Conservation (phyloP, 2,329 filamentous ascomycete genomes). For the Ophiostoma montium region DNA sequence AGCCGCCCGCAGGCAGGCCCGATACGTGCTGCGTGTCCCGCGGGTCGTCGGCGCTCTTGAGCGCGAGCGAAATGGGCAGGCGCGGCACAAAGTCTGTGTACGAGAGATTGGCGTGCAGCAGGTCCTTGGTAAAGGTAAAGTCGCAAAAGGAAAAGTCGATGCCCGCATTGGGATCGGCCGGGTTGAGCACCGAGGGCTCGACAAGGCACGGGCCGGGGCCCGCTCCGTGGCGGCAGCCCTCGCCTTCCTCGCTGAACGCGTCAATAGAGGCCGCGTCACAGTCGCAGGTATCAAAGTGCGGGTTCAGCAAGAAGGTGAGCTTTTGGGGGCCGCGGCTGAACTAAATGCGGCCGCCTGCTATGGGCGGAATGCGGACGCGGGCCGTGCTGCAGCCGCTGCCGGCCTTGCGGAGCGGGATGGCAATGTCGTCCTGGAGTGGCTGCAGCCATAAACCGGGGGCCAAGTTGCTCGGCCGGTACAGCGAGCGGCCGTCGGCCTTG, state of each 20-base stretch:
- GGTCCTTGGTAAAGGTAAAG: slow-evolving; percentile 42
- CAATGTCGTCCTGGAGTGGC: slow-evolving; percentile 39
- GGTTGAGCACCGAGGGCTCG: slow-evolving; percentile 53
- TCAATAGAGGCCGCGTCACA: too few species aligned
- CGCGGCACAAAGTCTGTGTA: slow-evolving; percentile 51
- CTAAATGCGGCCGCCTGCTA: slow-evolving; percentile 51
- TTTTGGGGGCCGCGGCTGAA: slow-evolving; percentile 38
- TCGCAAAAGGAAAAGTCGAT: slow-evolving; percentile 44
- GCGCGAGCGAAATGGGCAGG: slow-evolving; percentile 38
- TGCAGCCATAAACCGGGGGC: slow-evolving; percentile 23
- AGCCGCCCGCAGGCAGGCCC: slow-evolving; percentile 43
- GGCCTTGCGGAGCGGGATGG: slow-evolving; percentile 39
- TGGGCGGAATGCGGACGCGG: slow-evolving; percentile 44
- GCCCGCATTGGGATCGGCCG: slow-evolving; percentile 37
- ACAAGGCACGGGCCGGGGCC: slow-evolving; percentile 27
- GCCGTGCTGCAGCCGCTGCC: slow-evolving; percentile 35
- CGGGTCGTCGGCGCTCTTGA: slow-evolving; percentile 27
- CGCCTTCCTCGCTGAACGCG: too few species aligned
- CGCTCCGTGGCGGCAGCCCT: slow-evolving; percentile 18
- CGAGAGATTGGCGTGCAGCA: slow-evolving; percentile 50
- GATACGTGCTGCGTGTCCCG: slow-evolving; percentile 32
- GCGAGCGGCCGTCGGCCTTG: slow-evolving; percentile 31
- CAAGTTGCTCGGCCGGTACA: slow-evolving; percentile 44
- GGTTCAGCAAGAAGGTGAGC: slow-evolving; percentile 50
- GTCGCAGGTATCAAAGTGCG: slow-evolving; percentile 14